Base-by-base conservation (phyloP, 169 alveolate genomes). In the Eimeria tenella region DNA sequence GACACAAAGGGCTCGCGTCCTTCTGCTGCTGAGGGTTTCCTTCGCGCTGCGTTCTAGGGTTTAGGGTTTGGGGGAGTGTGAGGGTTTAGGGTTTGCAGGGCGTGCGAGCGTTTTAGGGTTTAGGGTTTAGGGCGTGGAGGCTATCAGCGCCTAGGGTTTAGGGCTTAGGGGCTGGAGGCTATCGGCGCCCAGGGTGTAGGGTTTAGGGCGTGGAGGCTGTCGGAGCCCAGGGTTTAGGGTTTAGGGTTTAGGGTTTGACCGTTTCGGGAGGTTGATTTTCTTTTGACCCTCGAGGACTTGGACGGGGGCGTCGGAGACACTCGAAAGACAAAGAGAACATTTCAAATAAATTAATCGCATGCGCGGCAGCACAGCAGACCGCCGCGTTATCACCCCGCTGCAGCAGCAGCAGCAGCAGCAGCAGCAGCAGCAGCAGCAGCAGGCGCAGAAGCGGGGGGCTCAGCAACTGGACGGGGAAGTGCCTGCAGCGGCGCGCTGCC, bases 281-380 rank as follows among this genome's bases (percentile, higher is more conserved):
- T 65, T 86, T 21, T 55, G 68, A 11, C 93, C 93, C 52, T 86
- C 83, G 17, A 86, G 68, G 15, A 86, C 23, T 17, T 60, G 93
- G 42, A 86, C 31, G 19, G 93, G 93, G 5, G 70, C 82, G 52
- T 86, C 93, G 5, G 71, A 58, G 62, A 86, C 19, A 52, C 68
- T 86, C 21, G 62, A 7, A 17, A 86, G 82, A 21, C 93, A 86
- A 52, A 50, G 50, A 25, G 49, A 4, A 68, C 93, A 86, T 21
- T 86, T 86, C 19, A 86, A 53, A 17, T 86, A 86, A 21, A 86
- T 71, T 8, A 86, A 70, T 5, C 65, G 60, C 93, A 86, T 86
- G 60, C 70, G 42, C 15, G 93, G 93, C 79, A 86, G n/a, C 25
- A 86, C 93, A 5, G 75, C 75, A 13, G 75, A 65, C 17, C 75